A percentile compares a stretch with the other conserved stretches of the same genome.
Evolutionary conservation across 345 rosid species (phyloP).

Genomic region (Hibiscus syriacus): DNA sequence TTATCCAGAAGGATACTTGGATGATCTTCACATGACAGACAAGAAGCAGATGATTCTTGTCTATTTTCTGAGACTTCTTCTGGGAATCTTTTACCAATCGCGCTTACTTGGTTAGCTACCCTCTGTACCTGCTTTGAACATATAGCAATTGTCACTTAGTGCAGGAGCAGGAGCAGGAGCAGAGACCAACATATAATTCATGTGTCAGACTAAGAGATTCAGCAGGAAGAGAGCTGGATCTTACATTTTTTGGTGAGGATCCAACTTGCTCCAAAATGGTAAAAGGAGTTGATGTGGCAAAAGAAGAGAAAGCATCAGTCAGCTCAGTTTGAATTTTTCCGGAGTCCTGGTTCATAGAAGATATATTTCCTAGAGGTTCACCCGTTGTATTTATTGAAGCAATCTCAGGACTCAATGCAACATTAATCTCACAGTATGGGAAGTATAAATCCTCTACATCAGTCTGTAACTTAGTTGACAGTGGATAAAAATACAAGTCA

Average conservation of each 20-base stretch:
- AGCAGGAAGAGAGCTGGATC: constrained; percentile 18
- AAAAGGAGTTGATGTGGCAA: constrained; percentile 38
- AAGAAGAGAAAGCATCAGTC: constrained; percentile 22
- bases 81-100: constrained; percentile 24
- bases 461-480: constrained; percentile 26
- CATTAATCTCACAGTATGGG: constrained; percentile 60
- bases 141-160: background rate
- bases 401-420: constrained; percentile 21
- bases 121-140: constrained; percentile 37
- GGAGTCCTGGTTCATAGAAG: constrained; percentile 11
- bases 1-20: constrained; percentile 16
- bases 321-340: constrained; percentile 15
- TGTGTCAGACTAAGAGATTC: background rate
- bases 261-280: constrained; percentile 32
- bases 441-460: constrained; percentile 47
- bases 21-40: constrained; percentile 31
- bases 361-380: constrained; percentile 17
- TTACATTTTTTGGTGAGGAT: constrained; percentile 47
- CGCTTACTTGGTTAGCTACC: constrained; percentile 30
- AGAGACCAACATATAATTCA: background rate
- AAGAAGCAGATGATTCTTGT: constrained; percentile 26
- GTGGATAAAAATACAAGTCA: constrained; percentile 47
- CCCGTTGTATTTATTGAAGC: constrained; percentile 7
- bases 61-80: constrained; percentile 32
- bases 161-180: background rate